Conservation (phyloP, 2,329 filamentous ascomycete genomes). For the Alternaria triticina region DNA sequence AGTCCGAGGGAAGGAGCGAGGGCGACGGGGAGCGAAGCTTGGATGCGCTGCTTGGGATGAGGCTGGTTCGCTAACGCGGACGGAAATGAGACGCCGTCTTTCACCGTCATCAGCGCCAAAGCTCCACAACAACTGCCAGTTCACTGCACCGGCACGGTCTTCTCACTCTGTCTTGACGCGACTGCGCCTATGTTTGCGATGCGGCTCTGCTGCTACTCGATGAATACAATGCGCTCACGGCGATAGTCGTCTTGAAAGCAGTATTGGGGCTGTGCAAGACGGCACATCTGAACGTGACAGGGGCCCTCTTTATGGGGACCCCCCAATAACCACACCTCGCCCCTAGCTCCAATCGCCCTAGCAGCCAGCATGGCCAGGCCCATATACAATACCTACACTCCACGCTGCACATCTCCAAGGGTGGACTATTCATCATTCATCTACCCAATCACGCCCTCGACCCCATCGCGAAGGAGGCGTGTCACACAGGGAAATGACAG, state of each 20-base stretch:
- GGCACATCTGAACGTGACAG: constrained; percentile 28
- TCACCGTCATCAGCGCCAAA: constrained; percentile 37
- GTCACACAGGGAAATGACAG: constrained; percentile 17
- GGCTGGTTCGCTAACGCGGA: constrained; percentile 45
- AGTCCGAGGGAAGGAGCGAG: constrained; percentile 31
- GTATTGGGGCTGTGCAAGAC: constrained; percentile 24
- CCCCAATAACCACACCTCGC: constrained; percentile 14
- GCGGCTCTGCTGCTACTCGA: constrained; percentile 14
- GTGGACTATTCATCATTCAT: constrained; percentile 16
- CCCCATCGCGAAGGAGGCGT: constrained; percentile 12
- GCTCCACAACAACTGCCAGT: constrained; percentile 22
- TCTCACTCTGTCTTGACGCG: constrained; percentile 10
- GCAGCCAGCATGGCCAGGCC: constrained; percentile 28
- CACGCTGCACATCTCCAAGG: constrained; percentile 20
- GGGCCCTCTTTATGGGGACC: constrained; percentile 31
- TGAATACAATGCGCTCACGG: constrained; percentile 10
- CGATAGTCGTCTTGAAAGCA: constrained; percentile 1
- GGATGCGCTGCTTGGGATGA: constrained; percentile 40
- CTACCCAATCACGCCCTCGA: constrained; percentile 13
- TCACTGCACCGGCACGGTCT: constrained; percentile 9
- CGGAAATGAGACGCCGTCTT: constrained; percentile 46
- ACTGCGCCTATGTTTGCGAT: constrained; percentile 14
- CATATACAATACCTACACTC: constrained; percentile 22
- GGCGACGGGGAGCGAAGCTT: constrained; percentile 24
- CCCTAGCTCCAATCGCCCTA: constrained; percentile 33